Base-by-base conservation (phyloP, 192 early-diverging fungal species). In the Backusella parvicylindrica region DNA sequence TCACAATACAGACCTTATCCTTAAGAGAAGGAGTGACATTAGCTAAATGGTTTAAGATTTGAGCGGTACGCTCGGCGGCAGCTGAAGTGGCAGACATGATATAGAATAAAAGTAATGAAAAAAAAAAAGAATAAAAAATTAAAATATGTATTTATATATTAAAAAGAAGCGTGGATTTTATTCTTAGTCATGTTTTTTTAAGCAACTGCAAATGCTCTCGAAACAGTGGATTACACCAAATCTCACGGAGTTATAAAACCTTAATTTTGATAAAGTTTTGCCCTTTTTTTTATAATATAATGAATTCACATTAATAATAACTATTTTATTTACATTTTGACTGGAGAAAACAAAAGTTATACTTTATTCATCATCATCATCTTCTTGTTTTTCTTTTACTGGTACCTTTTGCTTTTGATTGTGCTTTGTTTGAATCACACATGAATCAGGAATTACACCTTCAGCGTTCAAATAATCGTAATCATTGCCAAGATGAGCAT, bases 401-500 rank as follows among this genome's bases (percentile, higher is more conserved):
- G 37, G 4, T 38, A 23, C 13, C 68, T 50, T 70, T 23, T 6
- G 1, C 26, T 49, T 37, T 13, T 6, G n/a, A 21, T 60, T 64
- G 7, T 64, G 32, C 18, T 73, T 73, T 11, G 72, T 73, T 43
- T 30, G 21, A 9, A 81, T 72, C 15, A 79, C 76, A 8, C 80
- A 70, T 18, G 83, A 85, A 47, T 83, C 79, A 35, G 84, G 81
- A 16, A 93, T 86, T 11, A 71, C 70, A 8, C 90, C 92, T 18
- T 92, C 89, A 7, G 78, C 60, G 38, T 84, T 91, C 67, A 95
- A 73, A 67, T 86, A 95, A 72, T 86, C 87, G 43, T 83, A 84
- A 68, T 85, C 90, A 50, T 88, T 82, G 33, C 73, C 83, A 9
- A 79, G 71, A 65, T 89, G 87, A 2, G 75, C 69, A 73, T 94